Conservation (phyloP, 148 eudicot species). For the Rheum nobile region DNA sequence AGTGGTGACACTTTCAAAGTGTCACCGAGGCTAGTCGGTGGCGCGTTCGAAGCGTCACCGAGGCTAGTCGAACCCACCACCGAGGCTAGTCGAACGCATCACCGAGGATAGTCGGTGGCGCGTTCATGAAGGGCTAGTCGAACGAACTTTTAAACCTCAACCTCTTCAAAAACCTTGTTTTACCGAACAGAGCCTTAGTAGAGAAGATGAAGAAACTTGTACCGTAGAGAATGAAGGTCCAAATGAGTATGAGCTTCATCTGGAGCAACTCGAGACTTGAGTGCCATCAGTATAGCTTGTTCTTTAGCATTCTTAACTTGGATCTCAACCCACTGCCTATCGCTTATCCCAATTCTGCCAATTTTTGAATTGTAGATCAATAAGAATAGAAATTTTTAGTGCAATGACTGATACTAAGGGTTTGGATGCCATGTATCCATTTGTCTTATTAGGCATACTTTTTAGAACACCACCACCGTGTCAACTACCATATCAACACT, state of each 20-base stretch:
- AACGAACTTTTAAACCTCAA: too few species aligned
- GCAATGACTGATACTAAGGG: neutral
- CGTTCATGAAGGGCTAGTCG: too few species aligned
- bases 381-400: neutral
- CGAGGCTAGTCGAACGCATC: too few species aligned
- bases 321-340: constrained; percentile 99
- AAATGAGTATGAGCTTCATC: constrained; percentile 99
- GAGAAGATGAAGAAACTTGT: constrained; percentile 8
- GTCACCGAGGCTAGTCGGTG: too few species aligned
- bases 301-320: constrained; percentile 99
- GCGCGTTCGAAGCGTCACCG: too few species aligned
- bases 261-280: constrained; percentile 83
- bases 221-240: constrained; percentile 96
- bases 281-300: constrained; percentile 79
- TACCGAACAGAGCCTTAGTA: too few species aligned
- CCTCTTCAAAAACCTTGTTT: too few species aligned
- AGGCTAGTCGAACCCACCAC: too few species aligned
- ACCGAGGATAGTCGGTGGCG: too few species aligned
- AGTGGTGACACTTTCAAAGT: too few species aligned
- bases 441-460: neutral
- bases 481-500: neutral
- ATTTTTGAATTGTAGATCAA: neutral
- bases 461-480: neutral
- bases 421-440: neutral
- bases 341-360: constrained; percentile 91